Evolutionary conservation across 148 eudicot genomes (phyloP), one percentile per base, ranked within the genome.

Genomic region (Bassia scoparia): DNA sequence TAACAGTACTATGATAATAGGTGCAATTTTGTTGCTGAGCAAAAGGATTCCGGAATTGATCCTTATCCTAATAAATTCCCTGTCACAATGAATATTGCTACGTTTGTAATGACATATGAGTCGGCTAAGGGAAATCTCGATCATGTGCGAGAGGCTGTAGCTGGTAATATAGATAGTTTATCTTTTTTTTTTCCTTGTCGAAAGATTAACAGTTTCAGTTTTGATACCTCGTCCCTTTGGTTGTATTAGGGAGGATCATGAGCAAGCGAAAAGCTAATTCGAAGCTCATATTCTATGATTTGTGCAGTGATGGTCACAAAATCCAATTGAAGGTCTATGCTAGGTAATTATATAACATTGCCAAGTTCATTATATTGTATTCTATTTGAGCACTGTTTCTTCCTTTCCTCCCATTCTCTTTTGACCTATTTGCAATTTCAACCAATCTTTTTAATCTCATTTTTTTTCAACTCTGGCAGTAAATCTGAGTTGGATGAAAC

Each of bases 61-160:
- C 98, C 98, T 20, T 93, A 93, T 70, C 98, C 98, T 27, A 96
- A 93, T 84, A 90, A 93, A 71, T 93, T 93, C 66, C 86, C 41
- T 37, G 41, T 37, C 41, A 7, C 41, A 37, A 37, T 37, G 41
- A 37, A 37, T 37, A 37, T 37, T 37, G 3, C 41, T 37, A 37
- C 3, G 7, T 37, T 37, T 37, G 41, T 37, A 37, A 37, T 3
- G 41, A 37, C 41, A 80, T 84, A 79, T 65, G 75, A 54, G 66
- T 75, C 90, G 70, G 72, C 76, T 33, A 63, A 82, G 49, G 98
- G 90, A 34, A 94, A 67, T 10, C 96, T 85, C 68, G 82, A 90
- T 76, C 41, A 37, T 37, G 90, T 77, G 62, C 74, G 81, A 78
- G 92, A 80, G 59, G 79, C 89, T 27, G 73, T 90, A 78, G 89